These are phyloP conservation scores for Boletellus sp. DNA, from an alignment of 768 basidiomycete genomes.

Conservation along the genomic window DNA sequence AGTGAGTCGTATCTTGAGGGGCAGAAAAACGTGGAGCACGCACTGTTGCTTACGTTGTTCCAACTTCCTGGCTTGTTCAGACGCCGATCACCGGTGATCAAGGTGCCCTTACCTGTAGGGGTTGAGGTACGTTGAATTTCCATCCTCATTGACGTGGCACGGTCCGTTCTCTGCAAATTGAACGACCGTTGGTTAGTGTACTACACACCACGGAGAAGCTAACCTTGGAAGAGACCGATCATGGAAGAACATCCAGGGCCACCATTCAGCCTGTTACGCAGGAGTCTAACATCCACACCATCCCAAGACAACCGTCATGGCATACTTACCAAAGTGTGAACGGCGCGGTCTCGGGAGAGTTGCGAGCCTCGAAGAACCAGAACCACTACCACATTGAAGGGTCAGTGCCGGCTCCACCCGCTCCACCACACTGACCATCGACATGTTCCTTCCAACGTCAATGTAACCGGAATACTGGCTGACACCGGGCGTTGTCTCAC, in stretches of 20 bases:
- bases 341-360: slow-evolving; percentile 56
- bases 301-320: background rate
- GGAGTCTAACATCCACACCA: slow-evolving; percentile 1
- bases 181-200: background rate
- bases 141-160: slow-evolving; percentile 54
- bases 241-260: slow-evolving; percentile 62
- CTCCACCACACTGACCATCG: slow-evolving; percentile 40
- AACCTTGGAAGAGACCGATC: slow-evolving; percentile 66
- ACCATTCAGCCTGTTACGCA: slow-evolving; percentile 45
- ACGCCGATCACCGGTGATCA: background rate
- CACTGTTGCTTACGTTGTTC: slow-evolving; percentile 67
- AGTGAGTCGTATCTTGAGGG: background rate
- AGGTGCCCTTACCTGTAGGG: slow-evolving; percentile 47
- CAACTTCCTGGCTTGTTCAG: slow-evolving; percentile 40
- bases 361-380: slow-evolving; percentile 69
- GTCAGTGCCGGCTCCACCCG: slow-evolving; percentile 1
- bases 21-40: slow-evolving; percentile 16
- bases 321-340: slow-evolving; percentile 56
- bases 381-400: slow-evolving; percentile 48
- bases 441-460: slow-evolving; percentile 54
- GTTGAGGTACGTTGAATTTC: slow-evolving; percentile 49
- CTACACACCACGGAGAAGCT: background rate
- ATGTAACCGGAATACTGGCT: slow-evolving; percentile 60
- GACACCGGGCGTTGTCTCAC: slow-evolving; percentile 62
- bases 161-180: slow-evolving; percentile 54